Conservation (phyloP, 129 eudicot species). For the Ambrosia artemisiifolia region DNA sequence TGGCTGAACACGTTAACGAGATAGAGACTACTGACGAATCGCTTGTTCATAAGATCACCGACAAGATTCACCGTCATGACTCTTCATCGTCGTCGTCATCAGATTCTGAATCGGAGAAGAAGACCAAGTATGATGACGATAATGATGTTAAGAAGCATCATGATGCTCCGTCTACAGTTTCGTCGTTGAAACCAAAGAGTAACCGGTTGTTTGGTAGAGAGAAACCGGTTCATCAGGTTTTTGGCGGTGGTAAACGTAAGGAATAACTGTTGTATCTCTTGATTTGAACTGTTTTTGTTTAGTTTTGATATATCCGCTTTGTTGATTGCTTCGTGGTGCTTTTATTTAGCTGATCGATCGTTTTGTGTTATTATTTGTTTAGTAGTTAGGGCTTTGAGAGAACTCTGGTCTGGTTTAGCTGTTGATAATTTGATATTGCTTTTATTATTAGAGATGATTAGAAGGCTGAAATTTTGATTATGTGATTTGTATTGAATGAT, state of each 20-base stretch:
- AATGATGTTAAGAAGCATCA: constrained; percentile 28
- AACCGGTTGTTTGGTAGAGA: constrained; percentile 59
- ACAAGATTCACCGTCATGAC: constrained; percentile 43
- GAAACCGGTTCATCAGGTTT: constrained; percentile 70
- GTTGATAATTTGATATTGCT: background rate
- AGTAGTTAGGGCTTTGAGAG: constrained; percentile 12
- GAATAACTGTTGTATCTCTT: background rate
- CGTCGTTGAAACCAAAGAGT: constrained; percentile 31
- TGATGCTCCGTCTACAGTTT: background rate
- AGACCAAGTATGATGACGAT: constrained; percentile 11
- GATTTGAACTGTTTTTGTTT: background rate
- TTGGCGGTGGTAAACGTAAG: constrained; percentile 84
- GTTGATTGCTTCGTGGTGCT: background rate
- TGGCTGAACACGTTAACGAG: constrained; percentile 72
- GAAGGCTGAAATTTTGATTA: constrained; percentile 7
- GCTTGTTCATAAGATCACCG: constrained; percentile 47
- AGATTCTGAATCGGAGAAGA: constrained; percentile 46
- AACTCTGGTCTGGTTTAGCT: background rate
- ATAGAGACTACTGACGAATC: constrained; percentile 42
- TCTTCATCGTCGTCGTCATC: constrained; percentile 22
- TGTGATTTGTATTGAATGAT: constrained; percentile 8
- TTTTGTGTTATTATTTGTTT: background rate
- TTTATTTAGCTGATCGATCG: too few relatives aligned
- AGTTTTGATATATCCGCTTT: background rate
- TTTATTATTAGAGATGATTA: background rate